Conservation (phyloP, 371 early-diverging fungal species). For the Mortierella polycephala region DNA sequence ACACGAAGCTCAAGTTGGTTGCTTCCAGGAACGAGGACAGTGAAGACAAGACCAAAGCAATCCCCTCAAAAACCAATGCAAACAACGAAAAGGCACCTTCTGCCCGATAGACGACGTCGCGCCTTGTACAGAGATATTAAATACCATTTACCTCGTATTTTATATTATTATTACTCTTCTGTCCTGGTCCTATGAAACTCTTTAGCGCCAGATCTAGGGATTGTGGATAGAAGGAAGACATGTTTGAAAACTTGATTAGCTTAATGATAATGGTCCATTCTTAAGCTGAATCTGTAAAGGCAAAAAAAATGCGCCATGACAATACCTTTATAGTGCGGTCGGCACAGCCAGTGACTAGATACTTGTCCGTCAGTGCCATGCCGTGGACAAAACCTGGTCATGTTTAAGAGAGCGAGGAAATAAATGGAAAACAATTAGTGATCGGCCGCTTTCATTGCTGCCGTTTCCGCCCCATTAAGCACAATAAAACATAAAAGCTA, state of each 20-base stretch:
- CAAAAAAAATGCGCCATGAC: not conserved
- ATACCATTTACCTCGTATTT: not conserved
- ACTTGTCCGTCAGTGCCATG: constrained; percentile 59
- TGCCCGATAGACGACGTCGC: not conserved
- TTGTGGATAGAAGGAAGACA: not conserved
- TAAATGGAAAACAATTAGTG: not conserved
- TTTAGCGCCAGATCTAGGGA: constrained; percentile 27
- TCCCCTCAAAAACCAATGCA: not conserved
- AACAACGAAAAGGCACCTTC: not conserved
- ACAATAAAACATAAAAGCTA: constrained; percentile 35
- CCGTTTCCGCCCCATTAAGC: not conserved
- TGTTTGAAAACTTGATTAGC: not conserved
- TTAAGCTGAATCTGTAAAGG: not conserved
- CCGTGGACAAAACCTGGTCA: constrained; percentile 68
- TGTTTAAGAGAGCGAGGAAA: not conserved
- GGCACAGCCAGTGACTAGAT: constrained; percentile 71
- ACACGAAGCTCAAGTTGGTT: constrained; percentile 56
- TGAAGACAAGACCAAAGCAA: constrained; percentile 23
- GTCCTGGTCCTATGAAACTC: not conserved
- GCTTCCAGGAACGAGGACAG: constrained; percentile 39
- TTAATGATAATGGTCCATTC: not conserved
- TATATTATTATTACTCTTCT: not conserved
- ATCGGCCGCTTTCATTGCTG: no score
- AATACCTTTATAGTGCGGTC: constrained; percentile 69
- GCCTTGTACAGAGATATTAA: no score